These are phyloP conservation scores for Kwoniella dendrophila DNA, from an alignment of 768 basidiomycete species.

Conservation along the genomic window DNA sequence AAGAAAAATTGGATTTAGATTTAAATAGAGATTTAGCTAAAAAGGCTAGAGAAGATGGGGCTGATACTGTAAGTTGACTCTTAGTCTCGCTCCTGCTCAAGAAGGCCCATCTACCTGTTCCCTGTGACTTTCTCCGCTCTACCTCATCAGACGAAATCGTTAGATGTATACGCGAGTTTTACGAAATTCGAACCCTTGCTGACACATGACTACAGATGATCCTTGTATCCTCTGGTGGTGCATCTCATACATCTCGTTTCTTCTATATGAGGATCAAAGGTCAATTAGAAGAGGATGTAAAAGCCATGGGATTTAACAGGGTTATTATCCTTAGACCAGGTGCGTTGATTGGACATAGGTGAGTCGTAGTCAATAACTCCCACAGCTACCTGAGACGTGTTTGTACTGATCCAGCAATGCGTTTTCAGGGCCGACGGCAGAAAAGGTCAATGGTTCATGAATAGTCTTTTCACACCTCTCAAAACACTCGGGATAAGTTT, in stretches of 20 bases:
- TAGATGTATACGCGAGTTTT: too few relatives aligned
- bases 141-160: too few relatives aligned
- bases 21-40: conserved; percentile 49
- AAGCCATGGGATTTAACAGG: conserved; percentile 38
- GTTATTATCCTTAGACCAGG: conserved; percentile 50
- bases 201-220: conserved; percentile 39
- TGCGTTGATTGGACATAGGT: conserved; percentile 45
- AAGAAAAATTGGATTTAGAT: conserved; percentile 47
- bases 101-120: too few relatives aligned
- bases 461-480: conserved; percentile 36
- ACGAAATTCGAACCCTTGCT: background rate
- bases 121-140: too few relatives aligned
- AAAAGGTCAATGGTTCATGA: conserved; percentile 27
- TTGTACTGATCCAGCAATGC: background rate
- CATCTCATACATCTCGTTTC: conserved; percentile 25
- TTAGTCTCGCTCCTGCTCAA: too few relatives aligned
- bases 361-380: conserved; percentile 10
- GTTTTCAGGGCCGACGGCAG: conserved; percentile 25
- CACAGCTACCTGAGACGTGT: background rate
- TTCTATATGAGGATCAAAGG: conserved; percentile 51
- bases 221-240: conserved; percentile 46
- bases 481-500: conserved; percentile 37
- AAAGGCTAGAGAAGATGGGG: conserved; percentile 48
- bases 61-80: conserved; percentile 47
- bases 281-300: conserved; percentile 47